These are phyloP conservation scores for Candida montana DNA, from an alignment of 805 yeast genomes.

Conservation along the genomic window DNA sequence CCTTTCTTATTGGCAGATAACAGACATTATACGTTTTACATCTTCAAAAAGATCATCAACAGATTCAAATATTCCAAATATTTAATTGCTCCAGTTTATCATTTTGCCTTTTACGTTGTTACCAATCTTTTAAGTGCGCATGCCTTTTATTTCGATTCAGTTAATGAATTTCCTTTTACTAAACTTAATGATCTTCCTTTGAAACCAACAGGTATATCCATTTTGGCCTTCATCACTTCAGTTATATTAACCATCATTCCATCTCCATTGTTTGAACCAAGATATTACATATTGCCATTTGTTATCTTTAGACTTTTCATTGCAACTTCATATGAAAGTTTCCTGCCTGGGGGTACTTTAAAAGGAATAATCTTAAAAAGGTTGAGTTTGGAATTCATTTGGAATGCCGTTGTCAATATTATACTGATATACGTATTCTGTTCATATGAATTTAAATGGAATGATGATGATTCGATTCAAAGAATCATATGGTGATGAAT, in stretches of 20 bases:
- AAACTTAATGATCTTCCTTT: slow-evolving; percentile 31
- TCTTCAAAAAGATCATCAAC: slow-evolving; percentile 64
- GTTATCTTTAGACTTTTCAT: slow-evolving; percentile 64
- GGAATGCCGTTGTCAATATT: slow-evolving; percentile 55
- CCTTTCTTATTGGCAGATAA: slow-evolving; percentile 93
- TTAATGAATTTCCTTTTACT: slow-evolving; percentile 33
- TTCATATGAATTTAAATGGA: slow-evolving; percentile 63
- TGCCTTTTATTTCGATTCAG: slow-evolving; percentile 30
- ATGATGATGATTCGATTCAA: slow-evolving; percentile 51
- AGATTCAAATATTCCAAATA: slow-evolving; percentile 41
- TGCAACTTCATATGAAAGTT: slow-evolving; percentile 33
- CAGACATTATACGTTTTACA: slow-evolving; percentile 86
- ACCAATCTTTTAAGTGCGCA: slow-evolving; percentile 31
- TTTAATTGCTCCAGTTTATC: slow-evolving; percentile 63
- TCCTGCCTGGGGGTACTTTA: slow-evolving; percentile 17
- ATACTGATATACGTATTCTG: slow-evolving; percentile 53
- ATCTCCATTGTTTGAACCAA: slow-evolving; percentile 89
- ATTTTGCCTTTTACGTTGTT: slow-evolving; percentile 42
- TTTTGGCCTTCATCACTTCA: slow-evolving; percentile 47
- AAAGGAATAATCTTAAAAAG: slow-evolving; percentile 28
- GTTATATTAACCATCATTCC: slow-evolving; percentile 65
- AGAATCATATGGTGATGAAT: slow-evolving; percentile 84
- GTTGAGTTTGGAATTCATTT: slow-evolving; percentile 48
- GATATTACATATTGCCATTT: slow-evolving; percentile 84
- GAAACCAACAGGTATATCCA: slow-evolving; percentile 41